Evolutionary conservation across 2,329 filamentous ascomycete genomes (phyloP).

Genomic region (Diaporthe ampelina): DNA sequence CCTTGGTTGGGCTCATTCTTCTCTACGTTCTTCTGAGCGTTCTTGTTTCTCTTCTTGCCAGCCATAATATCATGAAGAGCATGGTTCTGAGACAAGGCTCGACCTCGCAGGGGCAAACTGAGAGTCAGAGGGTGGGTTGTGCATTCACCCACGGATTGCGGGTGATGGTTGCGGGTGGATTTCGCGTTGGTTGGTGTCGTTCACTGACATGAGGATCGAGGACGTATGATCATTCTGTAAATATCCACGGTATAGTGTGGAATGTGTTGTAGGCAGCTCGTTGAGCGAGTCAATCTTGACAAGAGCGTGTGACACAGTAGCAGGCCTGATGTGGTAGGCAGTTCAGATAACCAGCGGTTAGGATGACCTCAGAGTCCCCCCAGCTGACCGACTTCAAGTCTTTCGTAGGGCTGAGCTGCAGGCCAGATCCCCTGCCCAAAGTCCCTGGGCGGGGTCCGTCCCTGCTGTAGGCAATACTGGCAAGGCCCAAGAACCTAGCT

Average conservation of each 20-base stretch:
- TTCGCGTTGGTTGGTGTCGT: neutral
- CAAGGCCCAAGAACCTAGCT: neutral
- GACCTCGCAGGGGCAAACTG: neutral
- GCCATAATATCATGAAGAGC: constrained; percentile 60
- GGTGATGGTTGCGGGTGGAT: neutral
- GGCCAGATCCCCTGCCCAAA: constrained; percentile 2
- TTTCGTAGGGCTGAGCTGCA: constrained; percentile 38
- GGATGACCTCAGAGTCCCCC: constrained; percentile 31
- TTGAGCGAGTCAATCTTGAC: neutral
- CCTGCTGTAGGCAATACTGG: neutral
- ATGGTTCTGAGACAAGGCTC: constrained; percentile 40
- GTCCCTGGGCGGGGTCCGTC: constrained; percentile 13
- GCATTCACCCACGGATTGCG: neutral
- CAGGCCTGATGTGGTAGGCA: neutral
- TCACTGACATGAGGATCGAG: neutral
- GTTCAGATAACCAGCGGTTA: neutral
- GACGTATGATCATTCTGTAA: neutral
- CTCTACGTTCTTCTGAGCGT: constrained; percentile 55
- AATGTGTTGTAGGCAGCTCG: neutral
- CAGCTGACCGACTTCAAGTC: neutral
- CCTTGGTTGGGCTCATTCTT: constrained; percentile 60
- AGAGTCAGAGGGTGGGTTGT: neutral
- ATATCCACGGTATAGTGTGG: neutral
- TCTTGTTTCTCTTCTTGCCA: constrained; percentile 67
- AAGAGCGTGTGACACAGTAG: constrained; percentile 1